Percentiles rank a stretch among this genome's conserved stretches.
Conservation (phyloP, 2,329 filamentous ascomycete genomes). For the Penicillium sp. region DNA sequence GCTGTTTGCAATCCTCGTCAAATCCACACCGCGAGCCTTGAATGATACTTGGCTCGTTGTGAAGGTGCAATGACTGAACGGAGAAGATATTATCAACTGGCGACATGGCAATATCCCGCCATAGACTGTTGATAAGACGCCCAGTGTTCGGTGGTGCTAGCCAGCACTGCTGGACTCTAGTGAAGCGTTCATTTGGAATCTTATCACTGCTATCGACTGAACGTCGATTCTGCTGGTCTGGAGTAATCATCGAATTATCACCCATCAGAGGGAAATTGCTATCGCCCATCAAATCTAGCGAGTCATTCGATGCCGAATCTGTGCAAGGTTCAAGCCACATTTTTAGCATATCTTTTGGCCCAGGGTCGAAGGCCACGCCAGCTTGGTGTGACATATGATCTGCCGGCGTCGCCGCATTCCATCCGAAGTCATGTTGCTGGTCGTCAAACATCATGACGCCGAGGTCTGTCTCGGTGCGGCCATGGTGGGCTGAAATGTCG, state of each 20-base stretch:
- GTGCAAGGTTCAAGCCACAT: conserved; percentile 32
- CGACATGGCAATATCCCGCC: conserved; percentile 33
- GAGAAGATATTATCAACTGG: conserved; percentile 37
- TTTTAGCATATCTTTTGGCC: conserved; percentile 29
- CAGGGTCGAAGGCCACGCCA: conserved; percentile 19
- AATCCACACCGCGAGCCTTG: conserved; percentile 32
- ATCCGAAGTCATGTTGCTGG: conserved; percentile 26
- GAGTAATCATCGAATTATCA: conserved; percentile 17
- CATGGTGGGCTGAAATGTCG: conserved; percentile 29
- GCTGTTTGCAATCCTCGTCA: conserved; percentile 37
- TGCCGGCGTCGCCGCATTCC: conserved; percentile 22
- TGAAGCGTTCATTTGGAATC: conserved; percentile 37
- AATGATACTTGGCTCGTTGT: conserved; percentile 15
- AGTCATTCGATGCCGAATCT: conserved; percentile 24
- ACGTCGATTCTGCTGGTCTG: conserved; percentile 21
- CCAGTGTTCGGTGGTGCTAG: conserved; percentile 32
- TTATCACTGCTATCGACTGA: conserved; percentile 18
- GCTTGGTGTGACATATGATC: conserved; percentile 19
- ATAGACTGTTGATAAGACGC: conserved; percentile 36
- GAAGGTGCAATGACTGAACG: conserved; percentile 15
- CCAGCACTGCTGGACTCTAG: conserved; percentile 38
- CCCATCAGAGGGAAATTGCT: conserved; percentile 19
- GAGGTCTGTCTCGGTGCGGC: conserved; percentile 23
- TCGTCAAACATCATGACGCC: conserved; percentile 25
- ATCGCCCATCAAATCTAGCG: conserved; percentile 24